phyloP scores from a whole-genome alignment of 305 asterid genomes.

The Rubia tinctorum region DNA sequence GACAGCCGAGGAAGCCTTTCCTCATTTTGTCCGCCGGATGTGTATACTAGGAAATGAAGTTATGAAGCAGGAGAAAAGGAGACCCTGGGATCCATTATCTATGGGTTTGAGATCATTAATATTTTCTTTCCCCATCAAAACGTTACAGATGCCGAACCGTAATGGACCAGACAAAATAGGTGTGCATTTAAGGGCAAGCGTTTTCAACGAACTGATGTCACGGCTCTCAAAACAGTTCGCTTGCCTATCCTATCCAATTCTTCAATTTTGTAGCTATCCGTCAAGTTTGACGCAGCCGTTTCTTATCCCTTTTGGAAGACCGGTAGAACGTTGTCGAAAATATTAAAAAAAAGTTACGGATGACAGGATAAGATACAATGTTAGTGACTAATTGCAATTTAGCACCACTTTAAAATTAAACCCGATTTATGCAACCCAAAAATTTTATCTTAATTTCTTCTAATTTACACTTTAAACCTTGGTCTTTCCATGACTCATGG shows the following conservation, averaged over 20 bases:
- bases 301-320: not conserved
- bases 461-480: too few relatives aligned
- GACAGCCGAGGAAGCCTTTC: not conserved
- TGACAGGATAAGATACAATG: too few relatives aligned
- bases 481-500: too few relatives aligned
- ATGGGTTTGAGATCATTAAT: not conserved
- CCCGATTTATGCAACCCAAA: too few relatives aligned
- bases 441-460: too few relatives aligned
- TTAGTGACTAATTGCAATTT: too few relatives aligned
- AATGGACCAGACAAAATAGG: not conserved
- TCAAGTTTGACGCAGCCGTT: not conserved
- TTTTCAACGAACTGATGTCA: not conserved
- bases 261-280: not conserved
- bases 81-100: not conserved
- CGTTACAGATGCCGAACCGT: not conserved
- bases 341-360: too few relatives aligned
- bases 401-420: too few relatives aligned
- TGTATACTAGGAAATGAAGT: not conserved
- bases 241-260: too few relatives aligned
- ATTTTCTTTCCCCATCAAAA: not conserved
- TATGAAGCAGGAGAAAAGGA: not conserved
- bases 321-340: too few relatives aligned
- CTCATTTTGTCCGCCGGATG: not conserved
- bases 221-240: not conserved
- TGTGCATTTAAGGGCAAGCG: not conserved